Evolutionary conservation across 164 flowering plant species (phyloP).

Genomic region (Stephania japonica): DNA sequence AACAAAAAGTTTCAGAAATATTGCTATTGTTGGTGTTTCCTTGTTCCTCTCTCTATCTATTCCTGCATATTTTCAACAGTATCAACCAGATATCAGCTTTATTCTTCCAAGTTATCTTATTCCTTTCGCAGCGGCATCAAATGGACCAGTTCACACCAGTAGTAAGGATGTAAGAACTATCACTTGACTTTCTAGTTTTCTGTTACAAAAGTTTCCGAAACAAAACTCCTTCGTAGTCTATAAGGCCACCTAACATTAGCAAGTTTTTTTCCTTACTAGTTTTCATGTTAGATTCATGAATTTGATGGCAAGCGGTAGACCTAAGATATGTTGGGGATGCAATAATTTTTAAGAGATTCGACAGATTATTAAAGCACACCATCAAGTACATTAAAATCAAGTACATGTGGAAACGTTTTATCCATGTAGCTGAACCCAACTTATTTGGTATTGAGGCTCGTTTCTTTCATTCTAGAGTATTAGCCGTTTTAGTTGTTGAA

Average conservation of each 20-base stretch:
- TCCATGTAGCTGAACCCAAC: too few species aligned
- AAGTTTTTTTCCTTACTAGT: too few species aligned
- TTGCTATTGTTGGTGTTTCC: slow-evolving; percentile 78
- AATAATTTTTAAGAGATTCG: too few species aligned
- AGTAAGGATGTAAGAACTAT: slow-evolving; percentile 43
- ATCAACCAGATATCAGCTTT: slow-evolving; percentile 48
- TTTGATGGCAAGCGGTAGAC: too few species aligned
- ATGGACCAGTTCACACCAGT: slow-evolving; percentile 69
- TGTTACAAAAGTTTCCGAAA: not conserved
- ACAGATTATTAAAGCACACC: too few species aligned
- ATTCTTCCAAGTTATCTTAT: slow-evolving; percentile 73
- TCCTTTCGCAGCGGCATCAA: slow-evolving; percentile 78
- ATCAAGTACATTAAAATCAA: too few species aligned
- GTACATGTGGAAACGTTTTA: too few species aligned
- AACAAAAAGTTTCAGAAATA: slow-evolving; percentile 65
- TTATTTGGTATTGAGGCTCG: too few species aligned
- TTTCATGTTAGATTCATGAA: too few species aligned
- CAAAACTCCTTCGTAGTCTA: too few species aligned
- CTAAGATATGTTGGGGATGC: too few species aligned
- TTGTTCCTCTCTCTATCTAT: slow-evolving; percentile 77
- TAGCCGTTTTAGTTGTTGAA: not conserved
- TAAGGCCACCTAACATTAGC: too few species aligned
- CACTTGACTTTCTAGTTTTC: not conserved
- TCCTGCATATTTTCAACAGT: slow-evolving; percentile 88
- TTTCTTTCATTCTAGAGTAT: not conserved